Conservation (phyloP, 1,284 basidiomycete genomes). For the Violaceomyces palustris region DNA sequence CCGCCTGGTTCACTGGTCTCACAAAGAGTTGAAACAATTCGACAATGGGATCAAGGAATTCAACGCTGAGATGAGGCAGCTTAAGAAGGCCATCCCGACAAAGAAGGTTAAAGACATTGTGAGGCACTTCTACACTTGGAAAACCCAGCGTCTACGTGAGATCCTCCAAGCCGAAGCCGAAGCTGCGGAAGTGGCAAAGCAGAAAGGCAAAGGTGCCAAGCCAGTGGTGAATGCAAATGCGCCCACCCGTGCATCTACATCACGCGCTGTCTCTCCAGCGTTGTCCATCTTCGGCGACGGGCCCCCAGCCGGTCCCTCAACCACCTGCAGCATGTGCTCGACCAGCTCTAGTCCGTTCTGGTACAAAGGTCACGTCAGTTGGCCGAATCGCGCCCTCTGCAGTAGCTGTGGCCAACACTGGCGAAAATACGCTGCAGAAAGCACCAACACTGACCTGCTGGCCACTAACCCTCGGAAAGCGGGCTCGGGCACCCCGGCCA, state of each 20-base stretch:
- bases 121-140: conserved; percentile 78
- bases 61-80: conserved; percentile 71
- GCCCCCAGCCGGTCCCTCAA: conserved; percentile 9
- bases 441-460: conserved; percentile 30
- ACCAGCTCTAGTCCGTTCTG: conserved; percentile 35
- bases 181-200: conserved; percentile 1
- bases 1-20: conserved; percentile 58
- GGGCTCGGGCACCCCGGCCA: conserved; percentile 13
- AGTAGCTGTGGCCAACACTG: conserved; percentile 48
- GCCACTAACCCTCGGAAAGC: conserved; percentile 34
- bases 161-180: conserved; percentile 15
- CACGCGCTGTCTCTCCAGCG: conserved; percentile 41
- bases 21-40: conserved; percentile 68
- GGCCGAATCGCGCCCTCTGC: conserved; percentile 41
- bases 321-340: conserved; percentile 43
- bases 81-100: conserved; percentile 68
- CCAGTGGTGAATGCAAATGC: conserved; percentile 6
- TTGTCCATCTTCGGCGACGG: conserved; percentile 31
- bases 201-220: neutral
- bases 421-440: conserved; percentile 51
- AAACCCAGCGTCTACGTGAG: conserved; percentile 58
- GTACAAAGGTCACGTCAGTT: conserved; percentile 44
- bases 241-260: conserved; percentile 8
- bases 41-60: conserved; percentile 68
- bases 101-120: conserved; percentile 71